Conservation (phyloP, 139 green algal genomes). For the Coelastrella sp. region DNA sequence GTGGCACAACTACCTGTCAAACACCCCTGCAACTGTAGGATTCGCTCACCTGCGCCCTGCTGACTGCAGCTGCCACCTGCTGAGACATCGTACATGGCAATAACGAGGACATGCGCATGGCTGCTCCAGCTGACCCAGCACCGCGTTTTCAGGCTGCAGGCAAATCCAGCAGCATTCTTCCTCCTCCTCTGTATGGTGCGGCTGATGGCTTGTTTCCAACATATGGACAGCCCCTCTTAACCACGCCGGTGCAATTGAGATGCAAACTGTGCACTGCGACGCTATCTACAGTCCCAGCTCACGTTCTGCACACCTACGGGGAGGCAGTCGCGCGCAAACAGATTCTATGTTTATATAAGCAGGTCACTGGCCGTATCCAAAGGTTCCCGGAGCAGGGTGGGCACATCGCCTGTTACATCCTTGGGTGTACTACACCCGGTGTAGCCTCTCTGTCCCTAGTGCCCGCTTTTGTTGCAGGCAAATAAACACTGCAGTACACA, state of each 20-base stretch:
- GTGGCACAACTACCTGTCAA: neutral
- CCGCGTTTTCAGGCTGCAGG: conserved; percentile 28
- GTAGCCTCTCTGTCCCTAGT: no score
- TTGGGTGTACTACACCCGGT: no score
- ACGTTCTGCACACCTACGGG: no score
- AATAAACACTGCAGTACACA: no score
- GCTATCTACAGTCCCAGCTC: neutral
- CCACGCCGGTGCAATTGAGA: neutral
- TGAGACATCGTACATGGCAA: conserved; percentile 57
- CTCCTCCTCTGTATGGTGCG: neutral
- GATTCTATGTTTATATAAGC: no score
- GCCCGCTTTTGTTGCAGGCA: no score
- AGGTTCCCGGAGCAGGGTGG: no score
- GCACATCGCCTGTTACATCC: no score
- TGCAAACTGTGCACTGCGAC: neutral
- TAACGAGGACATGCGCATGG: conserved; percentile 62
- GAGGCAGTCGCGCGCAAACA: no score
- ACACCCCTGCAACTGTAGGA: conserved; percentile 14
- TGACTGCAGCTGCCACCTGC: conserved; percentile 65
- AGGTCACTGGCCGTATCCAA: no score
- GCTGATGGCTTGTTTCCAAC: no score
- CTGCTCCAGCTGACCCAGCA: neutral
- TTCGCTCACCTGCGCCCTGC: conserved; percentile 41
- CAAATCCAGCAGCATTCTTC: conserved; percentile 59
- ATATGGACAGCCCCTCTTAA: no score